Evolutionary conservation across 2,329 filamentous ascomycete species (phyloP).

Genomic region (Cladophialophora chaetospira): DNA sequence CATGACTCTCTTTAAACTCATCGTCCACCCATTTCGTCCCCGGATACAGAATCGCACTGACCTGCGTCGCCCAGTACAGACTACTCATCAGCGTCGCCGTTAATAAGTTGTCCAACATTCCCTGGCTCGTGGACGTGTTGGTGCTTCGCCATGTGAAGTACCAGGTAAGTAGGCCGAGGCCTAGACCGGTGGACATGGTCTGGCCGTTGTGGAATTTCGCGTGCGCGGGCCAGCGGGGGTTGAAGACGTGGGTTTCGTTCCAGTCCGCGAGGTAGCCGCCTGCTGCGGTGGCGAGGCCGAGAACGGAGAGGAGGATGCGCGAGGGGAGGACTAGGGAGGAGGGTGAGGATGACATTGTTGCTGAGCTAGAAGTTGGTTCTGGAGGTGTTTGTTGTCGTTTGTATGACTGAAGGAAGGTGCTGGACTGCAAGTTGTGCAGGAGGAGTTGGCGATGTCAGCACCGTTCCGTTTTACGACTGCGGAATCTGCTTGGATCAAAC

Average conservation of each 20-base stretch:
- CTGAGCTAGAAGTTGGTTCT: background rate
- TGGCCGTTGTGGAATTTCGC: slow-evolving; percentile 57
- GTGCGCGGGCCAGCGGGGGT: slow-evolving; percentile 54
- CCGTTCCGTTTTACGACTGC: no score
- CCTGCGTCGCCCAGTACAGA: slow-evolving; percentile 19
- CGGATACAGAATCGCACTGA: slow-evolving; percentile 52
- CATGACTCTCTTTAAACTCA: slow-evolving; percentile 40
- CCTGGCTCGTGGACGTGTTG: background rate
- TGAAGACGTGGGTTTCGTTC: slow-evolving; percentile 51
- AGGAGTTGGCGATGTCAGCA: no score
- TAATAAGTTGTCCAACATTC: slow-evolving; percentile 11
- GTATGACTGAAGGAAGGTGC: background rate
- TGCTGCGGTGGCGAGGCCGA: slow-evolving; percentile 8
- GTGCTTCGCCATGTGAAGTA: slow-evolving; percentile 20
- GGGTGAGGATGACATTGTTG: background rate
- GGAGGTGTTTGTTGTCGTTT: background rate
- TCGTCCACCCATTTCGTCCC: slow-evolving; percentile 49
- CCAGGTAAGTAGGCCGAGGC: slow-evolving; percentile 14
- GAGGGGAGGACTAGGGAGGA: slow-evolving; percentile 15
- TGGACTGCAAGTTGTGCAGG: no score
- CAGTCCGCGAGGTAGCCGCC: slow-evolving; percentile 31
- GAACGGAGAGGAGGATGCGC: slow-evolving; percentile 16
- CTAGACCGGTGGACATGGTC: slow-evolving; percentile 46
- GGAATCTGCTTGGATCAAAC: no score
- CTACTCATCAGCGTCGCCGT: slow-evolving; percentile 18